These are phyloP conservation scores for Sporisorium graminicola DNA, from an alignment of 1,284 basidiomycete genomes.

Conservation along the genomic window DNA sequence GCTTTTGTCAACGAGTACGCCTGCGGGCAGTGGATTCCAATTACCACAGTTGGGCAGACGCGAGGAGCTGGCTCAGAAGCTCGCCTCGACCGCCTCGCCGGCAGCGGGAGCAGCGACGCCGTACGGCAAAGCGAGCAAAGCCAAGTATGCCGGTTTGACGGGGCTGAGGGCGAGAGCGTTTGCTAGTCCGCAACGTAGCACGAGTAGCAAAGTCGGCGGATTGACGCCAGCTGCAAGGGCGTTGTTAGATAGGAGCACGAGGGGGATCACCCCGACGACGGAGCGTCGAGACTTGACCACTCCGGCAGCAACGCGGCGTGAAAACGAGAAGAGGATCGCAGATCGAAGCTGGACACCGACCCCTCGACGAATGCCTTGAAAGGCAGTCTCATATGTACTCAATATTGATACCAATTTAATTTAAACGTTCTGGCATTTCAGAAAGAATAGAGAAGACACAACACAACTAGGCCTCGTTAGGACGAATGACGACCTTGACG, in stretches of 20 bases:
- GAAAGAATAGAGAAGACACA: too few relatives aligned
- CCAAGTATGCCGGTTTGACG: conserved; percentile 27
- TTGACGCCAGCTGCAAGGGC: conserved; percentile 39
- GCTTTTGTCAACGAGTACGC: not conserved
- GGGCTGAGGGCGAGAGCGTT: conserved; percentile 9
- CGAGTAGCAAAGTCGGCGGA: not conserved
- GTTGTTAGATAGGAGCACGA: conserved; percentile 37
- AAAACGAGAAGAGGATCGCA: not conserved
- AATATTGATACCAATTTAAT: not conserved
- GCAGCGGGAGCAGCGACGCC: conserved; percentile 11
- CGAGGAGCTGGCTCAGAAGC: conserved; percentile 28
- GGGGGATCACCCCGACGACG: not conserved
- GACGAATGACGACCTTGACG: conserved; percentile 52
- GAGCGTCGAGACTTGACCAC: not conserved
- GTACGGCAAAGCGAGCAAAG: conserved; percentile 19
- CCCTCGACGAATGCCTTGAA: conserved; percentile 4
- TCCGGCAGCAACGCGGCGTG: not conserved
- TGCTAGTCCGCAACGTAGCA: conserved; percentile 10
- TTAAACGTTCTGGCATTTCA: too few relatives aligned
- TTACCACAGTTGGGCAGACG: conserved; percentile 14
- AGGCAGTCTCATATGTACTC: too few relatives aligned
- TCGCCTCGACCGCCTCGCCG: not conserved
- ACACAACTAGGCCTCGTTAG: conserved; percentile 37
- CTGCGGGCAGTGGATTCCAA: conserved; percentile 11
- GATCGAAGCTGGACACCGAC: conserved; percentile 39